Conservation (phyloP, 495 filamentous ascomycete species). For the Hamigera avellanea region DNA sequence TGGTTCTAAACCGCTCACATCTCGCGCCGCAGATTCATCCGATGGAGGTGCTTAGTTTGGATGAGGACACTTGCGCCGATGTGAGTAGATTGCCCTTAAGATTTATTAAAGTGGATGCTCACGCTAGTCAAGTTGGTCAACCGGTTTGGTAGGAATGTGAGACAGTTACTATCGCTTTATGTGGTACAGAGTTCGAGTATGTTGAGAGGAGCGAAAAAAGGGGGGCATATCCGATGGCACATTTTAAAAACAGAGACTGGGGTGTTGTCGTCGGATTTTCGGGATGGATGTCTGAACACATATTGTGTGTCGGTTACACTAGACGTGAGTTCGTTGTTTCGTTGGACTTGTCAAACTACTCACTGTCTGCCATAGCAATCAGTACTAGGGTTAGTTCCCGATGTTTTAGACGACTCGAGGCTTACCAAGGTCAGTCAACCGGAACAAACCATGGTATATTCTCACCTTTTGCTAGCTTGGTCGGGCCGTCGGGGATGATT, state of each 20-base stretch:
- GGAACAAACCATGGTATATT: neutral
- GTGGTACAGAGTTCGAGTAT: neutral
- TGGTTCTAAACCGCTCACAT: too few species aligned
- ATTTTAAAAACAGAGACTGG: neutral
- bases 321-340: neutral
- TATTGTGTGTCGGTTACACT: neutral
- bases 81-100: neutral
- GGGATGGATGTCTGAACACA: neutral
- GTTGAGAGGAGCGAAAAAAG: neutral
- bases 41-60: neutral
- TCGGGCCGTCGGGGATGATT: neutral
- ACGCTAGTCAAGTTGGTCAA: neutral
- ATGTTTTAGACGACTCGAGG: neutral
- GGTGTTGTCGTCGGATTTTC: constrained; percentile 1
- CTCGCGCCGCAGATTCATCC: neutral
- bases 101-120: neutral
- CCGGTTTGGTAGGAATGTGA: neutral
- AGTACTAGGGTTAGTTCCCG: too few species aligned
- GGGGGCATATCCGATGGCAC: constrained; percentile 1
- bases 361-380: neutral
- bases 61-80: neutral
- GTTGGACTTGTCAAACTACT: neutral
- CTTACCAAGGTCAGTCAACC: neutral
- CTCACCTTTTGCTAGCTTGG: neutral
- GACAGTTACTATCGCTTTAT: neutral